Evolutionary conservation across 306 rosid species (phyloP).

Genomic region (Spatholobus suberectus): DNA sequence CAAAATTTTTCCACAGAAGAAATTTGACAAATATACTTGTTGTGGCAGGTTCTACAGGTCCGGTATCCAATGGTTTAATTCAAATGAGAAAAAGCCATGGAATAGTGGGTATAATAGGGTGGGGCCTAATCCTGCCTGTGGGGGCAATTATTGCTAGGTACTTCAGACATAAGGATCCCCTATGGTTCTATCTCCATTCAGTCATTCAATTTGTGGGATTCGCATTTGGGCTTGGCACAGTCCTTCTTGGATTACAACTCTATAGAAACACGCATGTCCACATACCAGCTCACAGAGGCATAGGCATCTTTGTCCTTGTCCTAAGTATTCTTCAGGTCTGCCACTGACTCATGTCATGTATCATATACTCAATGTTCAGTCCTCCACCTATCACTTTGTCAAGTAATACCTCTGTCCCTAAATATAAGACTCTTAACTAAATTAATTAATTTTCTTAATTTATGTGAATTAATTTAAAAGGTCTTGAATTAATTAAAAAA

Average conservation of each 20-base stretch:
- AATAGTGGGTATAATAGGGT: slow-evolving; percentile 80
- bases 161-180: slow-evolving; percentile 91
- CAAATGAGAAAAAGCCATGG: slow-evolving; percentile 88
- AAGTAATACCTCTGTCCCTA: neutral
- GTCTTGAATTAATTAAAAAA: neutral
- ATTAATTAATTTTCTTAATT: no score
- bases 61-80: slow-evolving; percentile 52
- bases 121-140: slow-evolving; percentile 89
- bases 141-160: slow-evolving; percentile 95
- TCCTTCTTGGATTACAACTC: slow-evolving; percentile 87
- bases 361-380: neutral
- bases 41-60: slow-evolving; percentile 57
- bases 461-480: no score
- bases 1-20: neutral
- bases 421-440: neutral
- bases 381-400: neutral
- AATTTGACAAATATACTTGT: slow-evolving; percentile 7
- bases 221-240: slow-evolving; percentile 74
- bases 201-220: slow-evolving; percentile 84
- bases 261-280: slow-evolving; percentile 63
- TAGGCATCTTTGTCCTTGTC: slow-evolving; percentile 84
- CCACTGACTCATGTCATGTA: slow-evolving; percentile 20
- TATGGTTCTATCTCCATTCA: slow-evolving; percentile 95
- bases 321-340: slow-evolving; percentile 93
- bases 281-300: slow-evolving; percentile 86